Base-by-base conservation (phyloP, 2,329 filamentous ascomycete genomes). In the Neofusicoccum kwambonambiense region DNA sequence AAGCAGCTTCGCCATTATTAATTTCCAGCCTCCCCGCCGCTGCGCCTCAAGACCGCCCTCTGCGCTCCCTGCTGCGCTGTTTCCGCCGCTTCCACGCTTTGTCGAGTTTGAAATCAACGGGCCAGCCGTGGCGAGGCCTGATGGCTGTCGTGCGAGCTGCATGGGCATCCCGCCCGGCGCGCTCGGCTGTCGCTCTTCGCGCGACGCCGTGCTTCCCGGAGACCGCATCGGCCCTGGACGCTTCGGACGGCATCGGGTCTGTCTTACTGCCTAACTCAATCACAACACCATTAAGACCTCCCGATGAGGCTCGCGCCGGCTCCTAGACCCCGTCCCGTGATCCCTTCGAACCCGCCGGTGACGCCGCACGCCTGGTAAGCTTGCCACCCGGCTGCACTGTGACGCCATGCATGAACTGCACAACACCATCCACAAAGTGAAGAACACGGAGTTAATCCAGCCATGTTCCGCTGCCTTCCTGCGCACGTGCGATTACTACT, bases 141-240 rank as follows among this genome's bases (percentile, higher is more conserved):
- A 39, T 41, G 34, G 39, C 50, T 54, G 11, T 4, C 2, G n/a
- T 12, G 8, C 17, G 11, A 19, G 52, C 19, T 15, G 52, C 52
- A 27, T 27, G 9, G 34, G 27, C 6, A 13, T 44, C 12, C 22
- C 37, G 19, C 5, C 22, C 39, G 52, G 39, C 39, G 19, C 19
- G 11, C 52, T 44, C 54, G 54, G 54, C 52, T 12, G 52, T 31
- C 54, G 54, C 54, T 35, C 39, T 58, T 58, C 54, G 54, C 39
- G 22, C 22, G 22, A 22, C 22, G 22, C 22, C 22, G 22, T 22
- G 22, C 19, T 12, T 17, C 37, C 37, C 50, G 50, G n/a, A 39
- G 19, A 6, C 35, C 34, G 22, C 41, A 13, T 42, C 54, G 54
- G 22, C 35, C 50, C 6, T 52, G n/a, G 15, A n/a, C 50, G 34